Evolutionary conservation across 805 yeast genomes (phyloP).

Genomic region (Wickerhamiella slavikovae): DNA sequence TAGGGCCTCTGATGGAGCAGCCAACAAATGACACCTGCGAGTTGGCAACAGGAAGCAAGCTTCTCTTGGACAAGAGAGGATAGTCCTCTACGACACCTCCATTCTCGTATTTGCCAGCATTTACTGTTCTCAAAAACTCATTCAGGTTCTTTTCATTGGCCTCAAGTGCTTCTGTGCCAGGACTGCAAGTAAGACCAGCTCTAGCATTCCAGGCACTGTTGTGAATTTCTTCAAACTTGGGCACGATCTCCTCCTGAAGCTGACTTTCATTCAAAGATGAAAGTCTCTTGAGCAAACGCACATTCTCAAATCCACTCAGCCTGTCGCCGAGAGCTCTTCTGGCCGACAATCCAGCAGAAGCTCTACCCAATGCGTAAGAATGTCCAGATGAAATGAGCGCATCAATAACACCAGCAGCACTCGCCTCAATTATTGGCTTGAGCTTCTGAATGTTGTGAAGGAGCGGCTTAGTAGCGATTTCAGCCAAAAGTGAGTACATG

Average conservation of each 20-base stretch:
- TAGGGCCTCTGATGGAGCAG: conserved; percentile 40
- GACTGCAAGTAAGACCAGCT: conserved; percentile 14
- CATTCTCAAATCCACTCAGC: conserved; percentile 58
- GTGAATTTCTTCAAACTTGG: conserved; percentile 27
- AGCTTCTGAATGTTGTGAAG: conserved; percentile 48
- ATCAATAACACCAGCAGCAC: conserved; percentile 60
- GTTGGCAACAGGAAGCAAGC: conserved; percentile 43
- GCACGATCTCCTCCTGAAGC: conserved; percentile 34
- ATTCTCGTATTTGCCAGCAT: conserved; percentile 1
- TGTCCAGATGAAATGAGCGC: conserved; percentile 78
- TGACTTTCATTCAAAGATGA: conserved; percentile 30
- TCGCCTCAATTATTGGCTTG: conserved; percentile 45
- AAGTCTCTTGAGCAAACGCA: conserved; percentile 44
- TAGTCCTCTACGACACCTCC: conserved; percentile 2
- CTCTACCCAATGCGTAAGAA: conserved; percentile 48
- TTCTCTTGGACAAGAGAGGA: conserved; percentile 14
- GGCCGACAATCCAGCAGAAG: conserved; percentile 42
- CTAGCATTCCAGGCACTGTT: conserved; percentile 8
- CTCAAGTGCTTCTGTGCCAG: conserved; percentile 7
- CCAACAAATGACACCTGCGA: conserved; percentile 79
- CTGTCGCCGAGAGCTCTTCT: conserved; percentile 40
- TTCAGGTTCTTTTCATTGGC: conserved; percentile 1
- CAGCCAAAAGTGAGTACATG: conserved; percentile 45
- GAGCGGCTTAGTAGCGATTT: conserved; percentile 48
- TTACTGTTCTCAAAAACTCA: conserved; percentile 1